A percentile compares a stretch with the other conserved stretches of the same genome.
phyloP scores from a whole-genome alignment of 2,329 filamentous ascomycete genomes.

The Paraphaeosphaeria sporulosa region DNA sequence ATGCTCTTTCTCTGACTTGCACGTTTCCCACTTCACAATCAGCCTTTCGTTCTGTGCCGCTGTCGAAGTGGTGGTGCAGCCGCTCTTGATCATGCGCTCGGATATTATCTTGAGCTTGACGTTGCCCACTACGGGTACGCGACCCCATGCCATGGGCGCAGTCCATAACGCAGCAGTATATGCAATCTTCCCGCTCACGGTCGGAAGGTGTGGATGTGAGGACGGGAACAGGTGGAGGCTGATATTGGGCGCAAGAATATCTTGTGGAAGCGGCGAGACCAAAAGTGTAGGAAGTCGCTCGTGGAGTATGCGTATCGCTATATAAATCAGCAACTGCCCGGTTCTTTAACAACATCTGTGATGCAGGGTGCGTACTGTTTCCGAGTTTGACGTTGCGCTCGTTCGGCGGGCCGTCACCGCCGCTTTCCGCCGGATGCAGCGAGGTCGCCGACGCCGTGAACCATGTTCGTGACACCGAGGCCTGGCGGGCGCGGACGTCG shows the following conservation, averaged over 20 bases:
- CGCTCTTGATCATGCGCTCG: constrained; percentile 79
- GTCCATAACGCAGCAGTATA: constrained; percentile 97
- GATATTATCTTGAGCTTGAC: constrained; percentile 86
- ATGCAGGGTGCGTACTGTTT: constrained; percentile 56
- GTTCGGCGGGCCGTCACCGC: constrained; percentile 59
- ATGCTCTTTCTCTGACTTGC: constrained; percentile 58
- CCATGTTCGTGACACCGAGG: constrained; percentile 50
- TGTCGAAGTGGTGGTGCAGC: constrained; percentile 50
- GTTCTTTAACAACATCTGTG: not conserved
- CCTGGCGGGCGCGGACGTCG: constrained; percentile 40
- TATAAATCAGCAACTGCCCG: constrained; percentile 16
- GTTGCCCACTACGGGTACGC: constrained; percentile 88
- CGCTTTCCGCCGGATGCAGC: constrained; percentile 32
- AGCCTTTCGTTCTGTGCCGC: constrained; percentile 73
- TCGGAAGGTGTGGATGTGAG: constrained; percentile 87
- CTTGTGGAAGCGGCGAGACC: constrained; percentile 66
- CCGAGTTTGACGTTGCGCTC: constrained; percentile 69
- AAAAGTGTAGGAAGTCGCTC: constrained; percentile 68
- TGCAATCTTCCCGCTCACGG: constrained; percentile 87
- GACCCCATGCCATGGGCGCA: constrained; percentile 93
- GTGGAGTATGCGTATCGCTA: constrained; percentile 68
- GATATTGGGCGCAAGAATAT: constrained; percentile 69
- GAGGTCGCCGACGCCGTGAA: constrained; percentile 53
- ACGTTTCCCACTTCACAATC: constrained; percentile 88
- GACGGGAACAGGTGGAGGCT: constrained; percentile 71